These are phyloP conservation scores for Aspergillus latus DNA, from an alignment of 2,329 filamentous ascomycete genomes.

Conservation along the genomic window DNA sequence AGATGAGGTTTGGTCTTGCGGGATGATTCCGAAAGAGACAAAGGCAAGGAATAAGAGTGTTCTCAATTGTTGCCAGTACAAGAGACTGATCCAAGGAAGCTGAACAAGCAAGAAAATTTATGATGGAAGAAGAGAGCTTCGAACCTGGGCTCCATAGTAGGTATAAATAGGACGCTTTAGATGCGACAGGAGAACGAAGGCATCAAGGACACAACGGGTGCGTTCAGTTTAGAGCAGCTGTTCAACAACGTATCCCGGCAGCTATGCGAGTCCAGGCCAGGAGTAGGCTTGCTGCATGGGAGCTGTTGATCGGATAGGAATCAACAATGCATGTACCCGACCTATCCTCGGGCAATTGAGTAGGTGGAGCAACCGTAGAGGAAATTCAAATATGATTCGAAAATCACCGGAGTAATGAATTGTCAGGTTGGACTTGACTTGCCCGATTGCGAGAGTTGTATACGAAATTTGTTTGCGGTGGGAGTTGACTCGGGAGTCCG, in stretches of 20 bases:
- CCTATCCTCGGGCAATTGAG: slow-evolving; percentile 19
- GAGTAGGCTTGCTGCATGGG: slow-evolving; percentile 20
- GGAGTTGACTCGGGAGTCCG: background rate
- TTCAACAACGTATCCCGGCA: slow-evolving; percentile 16
- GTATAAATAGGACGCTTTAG: slow-evolving; percentile 25
- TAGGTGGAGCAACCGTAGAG: slow-evolving; percentile 17
- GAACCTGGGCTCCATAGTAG: slow-evolving; percentile 20
- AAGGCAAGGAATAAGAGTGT: slow-evolving; percentile 1
- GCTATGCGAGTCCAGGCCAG: slow-evolving; percentile 22
- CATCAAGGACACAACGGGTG: slow-evolving; percentile 16
- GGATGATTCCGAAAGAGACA: background rate
- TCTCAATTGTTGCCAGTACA: background rate
- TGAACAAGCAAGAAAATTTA: background rate
- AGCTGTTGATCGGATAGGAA: slow-evolving; percentile 15
- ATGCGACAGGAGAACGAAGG: slow-evolving; percentile 11
- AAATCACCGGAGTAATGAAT: slow-evolving; percentile 9
- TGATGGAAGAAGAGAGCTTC: slow-evolving; percentile 11
- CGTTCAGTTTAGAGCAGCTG: slow-evolving; percentile 13
- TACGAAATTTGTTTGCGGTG: slow-evolving; percentile 1
- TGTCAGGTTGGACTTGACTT: background rate
- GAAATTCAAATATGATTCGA: slow-evolving; percentile 12
- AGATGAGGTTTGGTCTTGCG: background rate
- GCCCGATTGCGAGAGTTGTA: slow-evolving; percentile 2
- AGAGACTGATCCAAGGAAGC: background rate
- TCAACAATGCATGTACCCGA: slow-evolving; percentile 22